Conservation (phyloP, 192 early-diverging fungal genomes). For the Physocladia obscura region DNA sequence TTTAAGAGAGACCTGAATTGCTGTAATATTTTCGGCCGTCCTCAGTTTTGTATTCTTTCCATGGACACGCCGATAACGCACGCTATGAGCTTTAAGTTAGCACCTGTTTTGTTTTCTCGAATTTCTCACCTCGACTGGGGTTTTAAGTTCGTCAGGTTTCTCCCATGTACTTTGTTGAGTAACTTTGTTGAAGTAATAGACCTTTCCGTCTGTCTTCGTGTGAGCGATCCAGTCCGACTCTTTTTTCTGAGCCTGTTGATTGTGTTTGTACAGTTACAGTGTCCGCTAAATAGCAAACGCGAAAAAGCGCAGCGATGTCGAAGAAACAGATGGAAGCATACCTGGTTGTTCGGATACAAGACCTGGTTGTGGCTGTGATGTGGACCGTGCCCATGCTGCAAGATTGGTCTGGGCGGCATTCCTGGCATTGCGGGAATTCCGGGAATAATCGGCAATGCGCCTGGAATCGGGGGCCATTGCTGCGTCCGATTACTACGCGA, state of each 20-base stretch:
- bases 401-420: not conserved
- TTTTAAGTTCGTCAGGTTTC: slow-evolving; percentile 88
- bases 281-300: too few relatives aligned
- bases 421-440: not conserved
- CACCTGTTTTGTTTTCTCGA: not conserved
- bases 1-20: slow-evolving; percentile 52
- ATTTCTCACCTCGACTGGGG: slow-evolving; percentile 61
- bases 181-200: slow-evolving; percentile 79
- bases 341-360: too few relatives aligned
- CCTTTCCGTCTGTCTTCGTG: slow-evolving; percentile 76
- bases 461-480: not conserved
- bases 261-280: not conserved
- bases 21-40: slow-evolving; percentile 84
- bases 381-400: too few relatives aligned
- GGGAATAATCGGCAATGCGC: not conserved
- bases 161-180: slow-evolving; percentile 88
- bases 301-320: too few relatives aligned
- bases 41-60: slow-evolving; percentile 83
- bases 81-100: slow-evolving; percentile 30
- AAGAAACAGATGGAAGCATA: too few relatives aligned
- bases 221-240: slow-evolving; percentile 69
- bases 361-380: too few relatives aligned
- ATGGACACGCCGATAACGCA: slow-evolving; percentile 61
- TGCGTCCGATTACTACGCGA: too few relatives aligned
- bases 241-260: not conserved